A percentile compares a stretch with the other conserved stretches of the same genome.
phyloP scores from a whole-genome alignment of 495 filamentous ascomycete species.

The Aspergillus sclerotioniger region DNA sequence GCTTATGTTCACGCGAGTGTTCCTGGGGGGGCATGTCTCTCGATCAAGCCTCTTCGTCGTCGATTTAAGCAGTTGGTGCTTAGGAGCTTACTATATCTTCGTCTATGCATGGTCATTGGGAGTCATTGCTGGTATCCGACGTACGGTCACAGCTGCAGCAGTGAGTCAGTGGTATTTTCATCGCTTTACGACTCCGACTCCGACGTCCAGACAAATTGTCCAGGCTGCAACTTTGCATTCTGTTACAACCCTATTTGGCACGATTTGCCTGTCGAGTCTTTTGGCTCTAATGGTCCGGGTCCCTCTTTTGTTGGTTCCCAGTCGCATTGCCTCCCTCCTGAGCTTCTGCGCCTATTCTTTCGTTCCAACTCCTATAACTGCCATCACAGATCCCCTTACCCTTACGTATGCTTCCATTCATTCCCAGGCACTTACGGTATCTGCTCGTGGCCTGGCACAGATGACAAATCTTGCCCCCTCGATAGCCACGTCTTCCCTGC shows the following conservation, averaged over 20 bases:
- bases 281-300: slow-evolving; percentile 78
- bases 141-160: slow-evolving; percentile 87
- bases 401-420: slow-evolving; percentile 94
- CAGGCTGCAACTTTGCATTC: slow-evolving; percentile 78
- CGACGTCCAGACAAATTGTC: slow-evolving; percentile 74
- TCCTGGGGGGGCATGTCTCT: slow-evolving; percentile 78
- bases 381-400: slow-evolving; percentile 84
- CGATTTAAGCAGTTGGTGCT: slow-evolving; percentile 83
- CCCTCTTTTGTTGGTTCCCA: slow-evolving; percentile 79
- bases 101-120: slow-evolving; percentile 95
- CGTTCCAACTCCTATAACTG: slow-evolving; percentile 77
- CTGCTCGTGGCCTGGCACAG: slow-evolving; percentile 72
- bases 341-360: slow-evolving; percentile 67
- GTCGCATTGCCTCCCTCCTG: slow-evolving; percentile 62
- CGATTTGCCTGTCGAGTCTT: slow-evolving; percentile 81
- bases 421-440: slow-evolving; percentile 71
- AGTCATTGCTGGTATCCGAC: slow-evolving; percentile 80
- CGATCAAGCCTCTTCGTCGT: slow-evolving; percentile 68
- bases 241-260: slow-evolving; percentile 84
- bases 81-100: slow-evolving; percentile 83
- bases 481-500: slow-evolving; percentile 55
- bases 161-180: slow-evolving; percentile 99
- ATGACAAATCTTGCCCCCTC: slow-evolving; percentile 69
- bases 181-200: slow-evolving; percentile 73
- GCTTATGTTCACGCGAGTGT: slow-evolving; percentile 92